A percentile compares a stretch with the other conserved stretches of the same genome.
phyloP scores from a whole-genome alignment of 2,329 filamentous ascomycete species.

The Aureobasidium sp. region DNA sequence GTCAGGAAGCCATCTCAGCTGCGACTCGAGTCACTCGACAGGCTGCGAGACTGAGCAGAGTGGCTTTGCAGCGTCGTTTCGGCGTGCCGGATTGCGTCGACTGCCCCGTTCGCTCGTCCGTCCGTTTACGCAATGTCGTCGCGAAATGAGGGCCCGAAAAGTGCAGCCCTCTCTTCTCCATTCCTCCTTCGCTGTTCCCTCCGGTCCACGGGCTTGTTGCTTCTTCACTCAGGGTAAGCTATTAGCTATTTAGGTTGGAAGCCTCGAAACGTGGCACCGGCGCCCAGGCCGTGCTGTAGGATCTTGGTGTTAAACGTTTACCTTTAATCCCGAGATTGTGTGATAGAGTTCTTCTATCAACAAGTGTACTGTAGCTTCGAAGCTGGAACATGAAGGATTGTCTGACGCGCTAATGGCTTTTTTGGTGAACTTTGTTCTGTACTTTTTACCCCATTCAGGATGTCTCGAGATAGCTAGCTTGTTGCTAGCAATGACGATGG shows the following conservation, averaged over 20 bases:
- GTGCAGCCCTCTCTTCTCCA: not conserved
- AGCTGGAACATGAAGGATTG: conserved; percentile 13
- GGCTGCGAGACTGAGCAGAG: not conserved
- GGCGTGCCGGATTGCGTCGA: not conserved
- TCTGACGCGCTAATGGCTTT: not conserved
- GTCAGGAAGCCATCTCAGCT: not conserved
- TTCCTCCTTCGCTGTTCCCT: conserved; percentile 1
- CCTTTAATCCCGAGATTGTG: conserved; percentile 9
- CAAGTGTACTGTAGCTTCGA: not conserved
- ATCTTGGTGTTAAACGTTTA: conserved; percentile 2
- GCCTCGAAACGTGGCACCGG: conserved; percentile 13
- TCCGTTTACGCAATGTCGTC: conserved; percentile 10
- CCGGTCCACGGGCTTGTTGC: not conserved
- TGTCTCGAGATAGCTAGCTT: not conserved
- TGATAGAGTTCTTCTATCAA: conserved; percentile 8
- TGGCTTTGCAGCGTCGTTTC: conserved; percentile 7
- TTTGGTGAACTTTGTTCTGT: conserved; percentile 11
- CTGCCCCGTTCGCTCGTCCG: not conserved
- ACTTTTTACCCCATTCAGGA: conserved; percentile 11
- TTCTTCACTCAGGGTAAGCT: not conserved
- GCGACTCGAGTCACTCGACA: not conserved
- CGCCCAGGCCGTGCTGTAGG: not conserved
- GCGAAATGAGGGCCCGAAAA: not conserved
- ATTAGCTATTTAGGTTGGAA: not conserved
- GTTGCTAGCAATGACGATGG: conserved; percentile 1